A percentile compares a stretch with the other conserved stretches of the same genome.
Evolutionary conservation across 208 protist species (phyloP).

Genomic region (Trypanosoma platydactyli): DNA sequence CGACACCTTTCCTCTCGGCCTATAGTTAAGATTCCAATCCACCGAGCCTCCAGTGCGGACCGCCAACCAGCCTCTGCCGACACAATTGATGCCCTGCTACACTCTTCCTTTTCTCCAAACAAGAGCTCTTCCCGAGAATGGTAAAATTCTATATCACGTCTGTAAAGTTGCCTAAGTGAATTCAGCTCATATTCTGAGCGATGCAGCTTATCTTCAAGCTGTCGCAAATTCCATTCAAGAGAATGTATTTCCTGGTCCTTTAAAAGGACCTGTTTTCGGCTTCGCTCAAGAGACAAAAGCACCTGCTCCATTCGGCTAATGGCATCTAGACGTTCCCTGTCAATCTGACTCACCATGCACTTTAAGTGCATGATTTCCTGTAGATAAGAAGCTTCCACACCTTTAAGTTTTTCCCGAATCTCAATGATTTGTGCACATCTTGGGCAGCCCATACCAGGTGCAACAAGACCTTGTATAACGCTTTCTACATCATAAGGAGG

Average conservation of each 20-base stretch:
- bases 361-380: constrained; percentile 23
- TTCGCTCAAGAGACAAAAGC: constrained; percentile 24
- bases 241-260: constrained; percentile 30
- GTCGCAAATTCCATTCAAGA: constrained; percentile 11
- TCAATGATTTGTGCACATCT: constrained; percentile 22
- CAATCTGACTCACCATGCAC: constrained; percentile 19
- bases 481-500: not conserved
- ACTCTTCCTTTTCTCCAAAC: constrained; percentile 28
- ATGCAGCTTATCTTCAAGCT: constrained; percentile 24
- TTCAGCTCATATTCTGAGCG: constrained; percentile 32
- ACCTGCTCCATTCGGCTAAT: constrained; percentile 20
- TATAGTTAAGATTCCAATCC: not conserved
- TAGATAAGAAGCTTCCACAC: constrained; percentile 26
- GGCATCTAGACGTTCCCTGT: constrained; percentile 28
- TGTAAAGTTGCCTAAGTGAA: constrained; percentile 18
- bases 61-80: constrained; percentile 22
- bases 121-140: constrained; percentile 18
- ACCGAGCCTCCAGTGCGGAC: constrained; percentile 7
- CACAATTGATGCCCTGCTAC: constrained; percentile 20
- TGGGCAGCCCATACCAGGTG: constrained; percentile 4
- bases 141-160: constrained; percentile 28
- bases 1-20: not conserved
- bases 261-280: constrained; percentile 19
- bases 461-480: constrained; percentile 7
- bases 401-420: constrained; percentile 14